phyloP scores from a whole-genome alignment of 805 yeast genomes.

The Cyberlindnera euphorbiiphila region DNA sequence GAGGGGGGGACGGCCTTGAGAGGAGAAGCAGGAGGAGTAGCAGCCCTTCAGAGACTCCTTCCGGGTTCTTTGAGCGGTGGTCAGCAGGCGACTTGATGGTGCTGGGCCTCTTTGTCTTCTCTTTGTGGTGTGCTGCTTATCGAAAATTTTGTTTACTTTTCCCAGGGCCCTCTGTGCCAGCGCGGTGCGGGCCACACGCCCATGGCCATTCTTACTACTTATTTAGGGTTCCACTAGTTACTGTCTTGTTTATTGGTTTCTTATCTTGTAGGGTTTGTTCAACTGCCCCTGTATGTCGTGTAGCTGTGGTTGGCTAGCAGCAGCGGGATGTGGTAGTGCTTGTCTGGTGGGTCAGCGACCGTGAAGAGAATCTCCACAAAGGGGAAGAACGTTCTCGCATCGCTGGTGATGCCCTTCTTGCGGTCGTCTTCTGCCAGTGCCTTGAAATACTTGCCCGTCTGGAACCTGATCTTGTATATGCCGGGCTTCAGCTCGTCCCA shows the following conservation, averaged over 20 bases:
- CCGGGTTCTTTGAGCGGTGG: background rate
- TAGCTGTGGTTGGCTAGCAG: conserved; percentile 82
- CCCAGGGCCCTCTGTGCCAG: no score
- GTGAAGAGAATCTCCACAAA: conserved; percentile 76
- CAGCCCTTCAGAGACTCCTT: background rate
- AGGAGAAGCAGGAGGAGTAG: background rate
- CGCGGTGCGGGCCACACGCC: conserved; percentile 3
- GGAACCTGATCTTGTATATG: conserved; percentile 69
- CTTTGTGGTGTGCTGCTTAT: no score
- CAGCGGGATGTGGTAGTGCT: conserved; percentile 88
- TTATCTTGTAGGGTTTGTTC: background rate
- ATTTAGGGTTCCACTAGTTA: no score
- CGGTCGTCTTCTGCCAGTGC: conserved; percentile 19
- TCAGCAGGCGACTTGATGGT: background rate
- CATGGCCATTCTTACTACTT: no score
- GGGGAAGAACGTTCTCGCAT: conserved; percentile 71
- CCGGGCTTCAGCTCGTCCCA: conserved; percentile 58
- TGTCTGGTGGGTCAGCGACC: conserved; percentile 61
- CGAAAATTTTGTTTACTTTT: no score
- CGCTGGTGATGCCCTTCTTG: conserved; percentile 25
- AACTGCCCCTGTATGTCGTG: conserved; percentile 79
- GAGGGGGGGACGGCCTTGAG: background rate
- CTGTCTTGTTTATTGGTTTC: background rate
- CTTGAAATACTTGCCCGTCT: conserved; percentile 63
- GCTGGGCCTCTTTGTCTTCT: no score